phyloP scores from a whole-genome alignment of 805 yeast species.

The Novakomyces olei region DNA sequence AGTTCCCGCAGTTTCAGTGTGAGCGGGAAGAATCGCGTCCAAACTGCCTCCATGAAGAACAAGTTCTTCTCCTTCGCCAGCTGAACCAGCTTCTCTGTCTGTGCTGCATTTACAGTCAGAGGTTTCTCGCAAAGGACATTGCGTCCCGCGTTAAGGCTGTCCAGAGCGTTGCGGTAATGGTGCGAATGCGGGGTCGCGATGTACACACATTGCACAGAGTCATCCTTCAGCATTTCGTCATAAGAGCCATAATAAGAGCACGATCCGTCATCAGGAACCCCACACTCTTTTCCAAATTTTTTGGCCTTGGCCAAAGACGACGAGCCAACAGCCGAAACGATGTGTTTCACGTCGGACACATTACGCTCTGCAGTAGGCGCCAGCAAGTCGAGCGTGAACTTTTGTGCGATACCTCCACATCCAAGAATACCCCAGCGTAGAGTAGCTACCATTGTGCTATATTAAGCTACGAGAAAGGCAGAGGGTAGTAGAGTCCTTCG shows the following conservation, averaged over 20 bases:
- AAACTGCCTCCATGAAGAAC: conserved; percentile 36
- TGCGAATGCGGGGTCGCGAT: conserved; percentile 31
- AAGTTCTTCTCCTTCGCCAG: conserved; percentile 24
- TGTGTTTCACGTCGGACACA: conserved; percentile 13
- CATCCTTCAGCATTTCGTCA: conserved; percentile 21
- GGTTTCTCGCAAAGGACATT: conserved; percentile 37
- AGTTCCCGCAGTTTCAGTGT: conserved; percentile 17
- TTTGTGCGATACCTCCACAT: conserved; percentile 8
- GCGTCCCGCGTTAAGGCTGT: conserved; percentile 22
- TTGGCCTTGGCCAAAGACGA: conserved; percentile 12
- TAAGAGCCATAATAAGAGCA: conserved; percentile 17
- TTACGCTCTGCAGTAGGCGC: conserved; percentile 11
- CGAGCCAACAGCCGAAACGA: conserved; percentile 14
- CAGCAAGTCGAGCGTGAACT: conserved; percentile 7
- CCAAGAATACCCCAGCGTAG: not conserved
- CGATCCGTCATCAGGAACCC: conserved; percentile 6
- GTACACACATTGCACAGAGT: conserved; percentile 25
- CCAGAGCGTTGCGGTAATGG: conserved; percentile 24
- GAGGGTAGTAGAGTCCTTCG: too few relatives aligned
- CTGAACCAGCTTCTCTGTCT: conserved; percentile 21
- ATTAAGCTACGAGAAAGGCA: too few relatives aligned
- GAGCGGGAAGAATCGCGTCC: conserved; percentile 22
- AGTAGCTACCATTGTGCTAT: not conserved
- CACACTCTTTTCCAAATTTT: conserved; percentile 10
- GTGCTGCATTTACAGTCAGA: conserved; percentile 24